phyloP scores from a whole-genome alignment of 257 asterid genomes.

The Solanum chiquidenum region DNA sequence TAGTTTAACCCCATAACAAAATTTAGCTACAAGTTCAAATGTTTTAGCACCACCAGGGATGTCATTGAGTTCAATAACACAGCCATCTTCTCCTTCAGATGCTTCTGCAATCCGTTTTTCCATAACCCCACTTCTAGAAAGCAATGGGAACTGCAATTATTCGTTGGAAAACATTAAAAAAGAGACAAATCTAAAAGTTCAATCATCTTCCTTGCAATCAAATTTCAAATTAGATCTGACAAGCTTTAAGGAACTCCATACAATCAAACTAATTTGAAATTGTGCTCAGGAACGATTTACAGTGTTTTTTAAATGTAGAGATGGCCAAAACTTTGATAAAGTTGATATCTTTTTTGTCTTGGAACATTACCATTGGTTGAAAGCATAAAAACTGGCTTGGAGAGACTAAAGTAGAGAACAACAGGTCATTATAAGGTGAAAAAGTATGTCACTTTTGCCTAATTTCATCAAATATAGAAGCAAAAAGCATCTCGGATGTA shows the following conservation, averaged over 20 bases:
- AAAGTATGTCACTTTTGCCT: not conserved
- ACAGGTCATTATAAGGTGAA: not conserved
- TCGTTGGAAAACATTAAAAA: not conserved
- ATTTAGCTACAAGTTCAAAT: conserved; percentile 85
- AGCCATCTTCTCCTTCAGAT: conserved; percentile 51
- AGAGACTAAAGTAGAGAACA: not conserved
- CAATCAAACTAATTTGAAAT: not conserved
- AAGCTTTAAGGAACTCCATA: not conserved
- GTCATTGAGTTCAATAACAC: conserved; percentile 43
- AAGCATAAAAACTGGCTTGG: not conserved
- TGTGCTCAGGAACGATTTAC: not conserved
- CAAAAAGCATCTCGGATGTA: not conserved
- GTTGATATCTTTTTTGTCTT: not conserved
- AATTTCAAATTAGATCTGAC: not conserved
- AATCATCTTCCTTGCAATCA: not conserved
- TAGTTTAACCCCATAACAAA: conserved; percentile 89
- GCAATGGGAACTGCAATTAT: conserved; percentile 77
- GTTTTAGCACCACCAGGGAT: conserved; percentile 87
- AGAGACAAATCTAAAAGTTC: not conserved
- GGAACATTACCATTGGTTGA: not conserved
- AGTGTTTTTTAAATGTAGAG: not conserved
- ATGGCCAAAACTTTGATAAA: not conserved
- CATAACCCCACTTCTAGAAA: conserved; percentile 88
- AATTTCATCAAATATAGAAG: not conserved
- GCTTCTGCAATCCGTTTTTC: conserved; percentile 77